These are phyloP conservation scores for Metschnikowia shivogae DNA, from an alignment of 805 yeast species.

Conservation along the genomic window DNA sequence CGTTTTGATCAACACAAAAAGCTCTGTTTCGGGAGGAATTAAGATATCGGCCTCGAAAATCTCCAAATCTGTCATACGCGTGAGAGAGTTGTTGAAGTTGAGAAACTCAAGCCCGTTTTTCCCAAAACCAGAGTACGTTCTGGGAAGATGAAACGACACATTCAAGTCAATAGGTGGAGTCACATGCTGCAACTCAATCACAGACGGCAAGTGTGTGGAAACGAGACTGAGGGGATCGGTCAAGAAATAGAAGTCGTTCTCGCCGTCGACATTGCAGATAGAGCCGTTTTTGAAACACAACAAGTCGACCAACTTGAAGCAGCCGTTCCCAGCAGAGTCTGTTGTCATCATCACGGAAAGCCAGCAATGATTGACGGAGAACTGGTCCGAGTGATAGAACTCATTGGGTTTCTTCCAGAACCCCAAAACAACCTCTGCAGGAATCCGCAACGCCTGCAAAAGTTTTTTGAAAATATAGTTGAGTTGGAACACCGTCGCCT, in stretches of 20 bases:
- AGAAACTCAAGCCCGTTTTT: constrained; percentile 50
- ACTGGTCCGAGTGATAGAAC: constrained; percentile 46
- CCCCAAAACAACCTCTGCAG: constrained; percentile 76
- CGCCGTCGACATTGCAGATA: constrained; percentile 29
- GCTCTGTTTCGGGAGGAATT: constrained; percentile 67
- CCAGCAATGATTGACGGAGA: constrained; percentile 82
- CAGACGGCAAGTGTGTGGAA: constrained; percentile 82
- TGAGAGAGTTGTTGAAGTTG: constrained; percentile 72
- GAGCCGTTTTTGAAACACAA: constrained; percentile 34
- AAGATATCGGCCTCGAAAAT: constrained; percentile 72
- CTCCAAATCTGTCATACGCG: constrained; percentile 71
- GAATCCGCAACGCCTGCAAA: constrained; percentile 64
- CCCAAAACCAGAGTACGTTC: constrained; percentile 80
- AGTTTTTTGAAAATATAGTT: constrained; percentile 73
- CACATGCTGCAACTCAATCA: constrained; percentile 77
- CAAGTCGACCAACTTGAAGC: constrained; percentile 71
- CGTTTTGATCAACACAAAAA: constrained; percentile 55
- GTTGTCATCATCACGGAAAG: constrained; percentile 69
- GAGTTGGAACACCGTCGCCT: constrained; percentile 65
- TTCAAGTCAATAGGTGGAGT: constrained; percentile 78
- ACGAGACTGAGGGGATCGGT: constrained; percentile 71
- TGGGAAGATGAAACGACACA: constrained; percentile 76
- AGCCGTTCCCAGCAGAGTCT: constrained; percentile 32
- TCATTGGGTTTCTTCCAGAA: constrained; percentile 77
- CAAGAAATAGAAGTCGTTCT: constrained; percentile 66